Evolutionary conservation across 2,329 filamentous ascomycete species (phyloP), one percentile per base, ranked within the genome.

Genomic region (Venturia nashicola): DNA sequence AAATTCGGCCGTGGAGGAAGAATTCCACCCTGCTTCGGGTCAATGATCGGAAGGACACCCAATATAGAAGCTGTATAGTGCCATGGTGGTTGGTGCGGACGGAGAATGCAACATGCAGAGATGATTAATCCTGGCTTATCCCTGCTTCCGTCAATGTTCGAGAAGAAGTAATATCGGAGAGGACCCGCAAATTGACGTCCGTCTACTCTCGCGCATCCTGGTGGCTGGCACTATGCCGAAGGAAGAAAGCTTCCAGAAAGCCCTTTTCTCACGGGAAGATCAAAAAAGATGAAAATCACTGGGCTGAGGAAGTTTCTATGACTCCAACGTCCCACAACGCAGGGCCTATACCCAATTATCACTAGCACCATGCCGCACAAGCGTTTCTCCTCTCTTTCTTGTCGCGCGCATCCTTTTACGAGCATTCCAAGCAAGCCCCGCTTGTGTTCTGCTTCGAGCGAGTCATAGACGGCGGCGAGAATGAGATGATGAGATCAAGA

Each of bases 81-180:
- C 43, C 44, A 55, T 36, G 51, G 51, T 55, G 51, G 51, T 57
- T 57, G 51, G 51, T 57, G 51, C 51, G 51, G 32, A 57, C 51
- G 32, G 16, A 57, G 3, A 18, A 9, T n/a, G 51, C 51, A 57
- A 57, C 51, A 18, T 57, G 51, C n/a, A 57, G 39, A 57, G 27
- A 57, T 57, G 27, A 27, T 36, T 36, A 36, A 27, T 57, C 32
- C n/a, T 14, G 51, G 51, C 32, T 9, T 14, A 34, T 3, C 51
- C 51, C 51, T 36, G 27, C 51, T 57, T 57, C 51, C 16, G n/a
- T n/a, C 51, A 57, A 36, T 39, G 51, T 57, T 57, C 51, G 51
- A 57, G 51, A 57, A 57, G 51, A 57, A 57, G 32, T 57, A 57
- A 57, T 36, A 36, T 9, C 51, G 27, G 32, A 57, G 51, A n/a